These are phyloP conservation scores for Trichoderma asperellum DNA, from an alignment of 2,329 filamentous ascomycete genomes.

Conservation along the genomic window DNA sequence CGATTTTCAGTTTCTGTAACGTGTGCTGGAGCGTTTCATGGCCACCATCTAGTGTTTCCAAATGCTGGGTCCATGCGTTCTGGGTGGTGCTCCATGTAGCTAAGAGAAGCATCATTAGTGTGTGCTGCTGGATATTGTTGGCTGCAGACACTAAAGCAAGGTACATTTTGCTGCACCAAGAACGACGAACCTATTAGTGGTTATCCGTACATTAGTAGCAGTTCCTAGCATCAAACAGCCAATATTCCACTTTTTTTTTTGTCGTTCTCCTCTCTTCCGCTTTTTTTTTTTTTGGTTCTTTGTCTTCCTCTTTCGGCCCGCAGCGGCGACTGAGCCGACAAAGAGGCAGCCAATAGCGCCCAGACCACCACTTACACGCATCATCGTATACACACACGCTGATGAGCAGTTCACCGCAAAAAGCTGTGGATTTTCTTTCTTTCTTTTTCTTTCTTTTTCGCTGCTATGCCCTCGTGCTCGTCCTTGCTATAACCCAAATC, in stretches of 20 bases:
- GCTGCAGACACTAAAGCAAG: constrained; percentile 6
- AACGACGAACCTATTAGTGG: neutral
- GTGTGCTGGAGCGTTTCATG: neutral
- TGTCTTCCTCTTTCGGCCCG: neutral
- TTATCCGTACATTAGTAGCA: neutral
- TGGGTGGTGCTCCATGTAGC: neutral
- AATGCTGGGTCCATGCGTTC: neutral
- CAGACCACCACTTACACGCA: neutral
- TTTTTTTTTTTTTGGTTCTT: neutral
- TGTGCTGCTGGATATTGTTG: neutral
- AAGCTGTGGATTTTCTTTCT: neutral
- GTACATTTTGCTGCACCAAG: neutral
- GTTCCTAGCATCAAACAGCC: neutral
- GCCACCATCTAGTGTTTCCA: neutral
- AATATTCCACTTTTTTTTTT: neutral
- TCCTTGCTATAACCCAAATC: no score
- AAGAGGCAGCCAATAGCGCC: constrained; percentile 18
- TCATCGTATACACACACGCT: neutral
- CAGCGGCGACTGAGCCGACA: neutral
- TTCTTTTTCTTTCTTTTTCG: neutral
- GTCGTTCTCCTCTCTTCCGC: no score
- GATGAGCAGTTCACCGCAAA: neutral
- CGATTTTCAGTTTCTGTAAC: neutral
- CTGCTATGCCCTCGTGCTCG: neutral
- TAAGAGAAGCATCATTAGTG: no score